Evolutionary conservation across 495 filamentous ascomycete genomes (phyloP), one percentile per base, ranked within the genome.

Genomic region (Penicillium subrubescens): DNA sequence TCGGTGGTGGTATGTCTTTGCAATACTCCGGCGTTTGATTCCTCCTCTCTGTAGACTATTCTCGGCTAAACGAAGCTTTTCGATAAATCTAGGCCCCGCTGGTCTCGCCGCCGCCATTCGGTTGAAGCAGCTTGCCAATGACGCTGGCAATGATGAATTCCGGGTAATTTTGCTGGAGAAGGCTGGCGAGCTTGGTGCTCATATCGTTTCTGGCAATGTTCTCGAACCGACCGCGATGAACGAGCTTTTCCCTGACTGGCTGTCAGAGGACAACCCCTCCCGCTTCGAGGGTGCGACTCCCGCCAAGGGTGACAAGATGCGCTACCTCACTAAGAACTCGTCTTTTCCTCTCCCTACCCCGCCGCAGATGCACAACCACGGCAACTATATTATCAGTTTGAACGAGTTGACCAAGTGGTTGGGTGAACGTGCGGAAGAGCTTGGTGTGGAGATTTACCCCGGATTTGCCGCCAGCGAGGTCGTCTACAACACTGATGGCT

Each of bases 361-460:
- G 23, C 96, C 95, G 31, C 95, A 98, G 81, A 98, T 99, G 96
- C 86, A 96, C 77, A 99, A 99, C 75, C 85, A 96, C 69, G 95
- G 95, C 23, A 99, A 99, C 75, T 97, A 95, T 74, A 99, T 99
- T 62, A 84, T 99, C 67, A 96, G 92, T 73, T 77, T 99, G 70
- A 97, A 94, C 73, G 90, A 98, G 73, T 88, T 98, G 64, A 89
- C 88, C 37, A 97, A 94, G 74, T 99, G 95, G 95, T 81, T 99
- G 15, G 92, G 90, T 17, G 95, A 98, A 73, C 85, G 95, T 23
- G 95, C 95, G 5, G 96, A 98, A 79, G 95, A 98, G 75, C 65
- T 97, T 29, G 95, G 94, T n/a, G 96, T 98, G n/a, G 95, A 99
- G 76, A 85, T 99, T 12, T 99, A 97, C 67, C 91, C 95, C 12